Base-by-base conservation (phyloP, 495 filamentous ascomycete species). In the Coniosporium apollinis region DNA sequence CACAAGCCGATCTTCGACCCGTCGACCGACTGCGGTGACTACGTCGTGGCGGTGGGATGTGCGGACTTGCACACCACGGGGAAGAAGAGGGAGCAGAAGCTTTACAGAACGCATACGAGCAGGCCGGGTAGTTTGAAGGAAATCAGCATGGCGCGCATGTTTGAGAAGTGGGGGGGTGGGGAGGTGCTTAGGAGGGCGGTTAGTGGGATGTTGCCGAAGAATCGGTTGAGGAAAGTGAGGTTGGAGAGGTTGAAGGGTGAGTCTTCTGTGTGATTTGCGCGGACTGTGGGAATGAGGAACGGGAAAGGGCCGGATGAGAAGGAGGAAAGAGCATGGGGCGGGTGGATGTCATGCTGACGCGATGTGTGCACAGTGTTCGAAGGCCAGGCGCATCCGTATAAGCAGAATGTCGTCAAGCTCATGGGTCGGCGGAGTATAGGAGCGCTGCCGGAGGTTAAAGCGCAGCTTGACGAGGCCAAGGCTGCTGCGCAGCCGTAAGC, bases 1-100 rank as follows among this genome's bases (percentile, higher is more conserved):
- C 77, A 96, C 69, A 99, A 99, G 60, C 89, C 89, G 10, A 96
- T 93, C 62, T 97, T 75, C 61, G 82, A 96, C 57, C 91, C 52
- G 14, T 72, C 77, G 40, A 93, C 89, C 37, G 89, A 97, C 67
- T 96, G 91, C 69, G 89, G 89, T 39, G 89, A 97, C 72, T 97
- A 97, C 57, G 87, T 97, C 4, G 89, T 97, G 0, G 87, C 86
- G 4, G 79, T 78, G 20, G 74, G 80, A 48, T 97, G 89, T 66
- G 70, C 76, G 34, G 75, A 83, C 39, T 68, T 97, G 24, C 74
- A 79, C 60, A 79, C 74, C 14, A 94, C 91, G 21, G 89, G 89
- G 45, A 80, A 79, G 59, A 97, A 97, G 66, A 75, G 72, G 46
- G 72, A 69, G 53, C 82, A 92, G 64, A 97, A 97, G 69, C 73